Evolutionary conservation across 1,284 basidiomycete species (phyloP).

Genomic region (Apiotrichum laibachii): DNA sequence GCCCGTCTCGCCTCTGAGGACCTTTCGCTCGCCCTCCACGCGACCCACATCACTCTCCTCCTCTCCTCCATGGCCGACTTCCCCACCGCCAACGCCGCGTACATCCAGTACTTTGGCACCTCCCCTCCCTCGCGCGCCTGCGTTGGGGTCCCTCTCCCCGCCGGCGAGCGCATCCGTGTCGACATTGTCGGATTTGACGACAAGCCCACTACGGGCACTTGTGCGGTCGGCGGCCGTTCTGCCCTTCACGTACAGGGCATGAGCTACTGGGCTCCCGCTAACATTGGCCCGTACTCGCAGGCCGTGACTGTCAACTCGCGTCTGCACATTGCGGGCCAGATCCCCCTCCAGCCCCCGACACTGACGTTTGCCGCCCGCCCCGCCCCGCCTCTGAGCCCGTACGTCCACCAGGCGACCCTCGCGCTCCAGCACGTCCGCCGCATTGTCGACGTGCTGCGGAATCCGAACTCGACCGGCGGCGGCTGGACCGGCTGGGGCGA

Average conservation of each 20-base stretch:
- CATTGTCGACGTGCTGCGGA: slow-evolving; percentile 62
- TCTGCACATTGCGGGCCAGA: slow-evolving; percentile 89
- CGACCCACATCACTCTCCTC: slow-evolving; percentile 77
- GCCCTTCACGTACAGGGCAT: slow-evolving; percentile 90
- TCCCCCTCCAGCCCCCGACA: slow-evolving; percentile 76
- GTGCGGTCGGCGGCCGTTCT: slow-evolving; percentile 50
- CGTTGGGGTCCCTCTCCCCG: slow-evolving; percentile 71
- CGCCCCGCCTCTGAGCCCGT: slow-evolving; percentile 21
- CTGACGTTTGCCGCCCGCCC: slow-evolving; percentile 65
- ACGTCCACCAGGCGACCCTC: slow-evolving; percentile 58
- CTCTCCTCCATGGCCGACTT: slow-evolving; percentile 79
- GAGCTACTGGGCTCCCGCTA: slow-evolving; percentile 98
- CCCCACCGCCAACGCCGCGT: slow-evolving; percentile 69
- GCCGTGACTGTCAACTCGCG: slow-evolving; percentile 71
- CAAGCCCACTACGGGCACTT: neutral
- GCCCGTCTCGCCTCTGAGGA: slow-evolving; percentile 56
- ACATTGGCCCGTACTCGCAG: slow-evolving; percentile 98
- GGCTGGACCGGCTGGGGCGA: slow-evolving; percentile 66
- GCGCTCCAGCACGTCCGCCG: slow-evolving; percentile 76
- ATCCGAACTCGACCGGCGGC: slow-evolving; percentile 55
- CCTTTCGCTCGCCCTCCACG: slow-evolving; percentile 59
- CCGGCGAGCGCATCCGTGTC: slow-evolving; percentile 61
- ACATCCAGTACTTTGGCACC: slow-evolving; percentile 76
- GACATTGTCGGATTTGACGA: slow-evolving; percentile 68
- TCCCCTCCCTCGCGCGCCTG: slow-evolving; percentile 92